A percentile compares a stretch with the other conserved stretches of the same genome.
Evolutionary conservation across 1,139 yeast genomes (phyloP).

Genomic region (Maudiozyma humilis): DNA sequence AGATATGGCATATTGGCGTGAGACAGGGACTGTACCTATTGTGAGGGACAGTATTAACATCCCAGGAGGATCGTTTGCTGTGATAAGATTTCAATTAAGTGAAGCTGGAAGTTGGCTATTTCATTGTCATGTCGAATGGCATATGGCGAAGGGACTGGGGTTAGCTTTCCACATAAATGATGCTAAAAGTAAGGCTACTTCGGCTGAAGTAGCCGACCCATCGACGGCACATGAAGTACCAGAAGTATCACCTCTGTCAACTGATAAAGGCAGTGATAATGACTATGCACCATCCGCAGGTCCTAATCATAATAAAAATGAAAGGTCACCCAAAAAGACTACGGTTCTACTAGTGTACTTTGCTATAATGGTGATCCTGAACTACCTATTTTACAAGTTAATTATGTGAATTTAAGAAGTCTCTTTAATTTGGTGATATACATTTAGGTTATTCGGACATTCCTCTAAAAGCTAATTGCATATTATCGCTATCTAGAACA

Average conservation of each 20-base stretch:
- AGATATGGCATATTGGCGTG: conserved; percentile 21
- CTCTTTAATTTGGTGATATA: no score
- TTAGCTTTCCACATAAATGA: conserved; percentile 32
- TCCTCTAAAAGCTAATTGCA: no score
- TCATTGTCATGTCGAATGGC: conserved; percentile 83
- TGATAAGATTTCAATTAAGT: conserved; percentile 51
- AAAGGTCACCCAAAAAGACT: no score
- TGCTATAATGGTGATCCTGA: conserved; percentile 4
- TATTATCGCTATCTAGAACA: no score
- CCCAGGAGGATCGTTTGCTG: conserved; percentile 50
- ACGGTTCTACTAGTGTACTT: conserved; percentile 6
- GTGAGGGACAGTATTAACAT: conserved; percentile 59
- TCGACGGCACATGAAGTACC: background rate
- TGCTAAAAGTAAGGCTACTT: no score
- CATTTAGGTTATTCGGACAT: no score
- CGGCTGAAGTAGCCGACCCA: background rate
- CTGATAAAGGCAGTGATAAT: no score
- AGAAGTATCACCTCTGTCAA: background rate
- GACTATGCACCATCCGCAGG: no score
- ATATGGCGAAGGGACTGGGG: conserved; percentile 60
- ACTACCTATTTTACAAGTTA: background rate
- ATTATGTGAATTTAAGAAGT: background rate
- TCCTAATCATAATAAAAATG: no score
- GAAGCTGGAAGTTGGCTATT: conserved; percentile 76
- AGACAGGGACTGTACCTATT: conserved; percentile 38